Base-by-base conservation (phyloP, 768 basidiomycete species). In the Amanita subjunquillea region DNA sequence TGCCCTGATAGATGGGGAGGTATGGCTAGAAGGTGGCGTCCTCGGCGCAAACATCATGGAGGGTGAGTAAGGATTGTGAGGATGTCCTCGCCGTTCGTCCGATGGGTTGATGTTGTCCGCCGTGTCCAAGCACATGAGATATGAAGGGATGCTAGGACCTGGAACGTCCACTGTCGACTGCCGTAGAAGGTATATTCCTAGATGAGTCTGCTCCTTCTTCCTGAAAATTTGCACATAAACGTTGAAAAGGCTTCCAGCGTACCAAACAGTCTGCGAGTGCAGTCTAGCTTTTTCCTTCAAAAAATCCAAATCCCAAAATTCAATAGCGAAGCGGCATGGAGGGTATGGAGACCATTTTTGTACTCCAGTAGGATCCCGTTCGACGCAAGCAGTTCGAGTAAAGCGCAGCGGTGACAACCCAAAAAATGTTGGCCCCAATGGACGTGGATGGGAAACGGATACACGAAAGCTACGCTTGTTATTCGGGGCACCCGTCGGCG, bases 111-210 rank as follows among this genome's bases (percentile, higher is more conserved):
- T 9, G 20, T 22, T 34, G 15, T 42, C n/a, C 7, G 32, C 23
- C 8, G 20, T 23, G 29, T 42, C 50, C 30, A n/a, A 15, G 29
- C 50, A 43, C 29, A 53, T 59, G 51, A 49, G 57, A 55, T 41
- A 48, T 22, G 62, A 62, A 8, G 83, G 85, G 1, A 75, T 69
- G 34, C 87, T 88, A n/a, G 80, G 66, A 0, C 75, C 68, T n/a
- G 91, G 89, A 32, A 92, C 75, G 57, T 93, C 91, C 27, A 89
- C 76, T 51, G 73, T 83, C 20, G 84, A 86, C 65, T 94, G 91
- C 6, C 93, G 77, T 62, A 93, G 90, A 2, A 95, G 74, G 60
- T 95, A 95, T 29, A 95, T 80, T 1, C 93, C 93, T 1, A 95
- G 72, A 60, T 96, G 92, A 2, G 70, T 63, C 50, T 74, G 70